Base-by-base conservation (phyloP, 352 stramenopile species). In the Pythium insidiosum region DNA sequence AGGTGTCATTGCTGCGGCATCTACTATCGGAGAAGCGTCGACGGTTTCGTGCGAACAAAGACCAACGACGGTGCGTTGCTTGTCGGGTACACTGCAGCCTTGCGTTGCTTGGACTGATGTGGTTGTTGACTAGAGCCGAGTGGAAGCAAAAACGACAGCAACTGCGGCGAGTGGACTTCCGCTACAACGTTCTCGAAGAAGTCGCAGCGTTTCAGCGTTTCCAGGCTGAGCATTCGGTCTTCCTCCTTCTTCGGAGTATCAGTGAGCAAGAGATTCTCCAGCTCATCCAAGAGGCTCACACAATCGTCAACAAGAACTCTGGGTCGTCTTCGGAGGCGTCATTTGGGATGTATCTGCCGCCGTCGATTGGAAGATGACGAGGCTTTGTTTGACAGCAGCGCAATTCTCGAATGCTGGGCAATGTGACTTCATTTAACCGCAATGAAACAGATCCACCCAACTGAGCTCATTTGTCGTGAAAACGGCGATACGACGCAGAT, bases 131-230 rank as follows among this genome's bases (percentile, higher is more conserved):
- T 37, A 84, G 68, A 2, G 60, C 63, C 34, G 51, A 77, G 31
- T 90, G 77, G 72, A 59, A 63, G 19, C 53, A 61, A 10, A 44
- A 50, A 2, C 58, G 62, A 1, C 66, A 84, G 48, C 55, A 82
- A 34, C 68, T 72, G 49, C 73, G 74, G 6, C 63, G 40, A n/a
- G 48, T 69, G 12, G 74, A 75, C 24, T 80, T 85, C 25, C 61
- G 67, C 23, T 87, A 87, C 58, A 75, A 87, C 26, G 73, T 86
- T 11, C 43, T 84, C 21, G 72, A 85, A 15, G 75, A 88, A 26
- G 41, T 90, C 31, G 63, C 63, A 1, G 68, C 66, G 6, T 84
- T 70, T 25, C 73, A 87, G 42, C 66, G 59, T 9, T 73, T 90
- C 21, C 59, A 82, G 39, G 67, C 66, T 23, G 66, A 81, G 39